Conservation (phyloP, 768 basidiomycete genomes). For the Lactarius evosmus region DNA sequence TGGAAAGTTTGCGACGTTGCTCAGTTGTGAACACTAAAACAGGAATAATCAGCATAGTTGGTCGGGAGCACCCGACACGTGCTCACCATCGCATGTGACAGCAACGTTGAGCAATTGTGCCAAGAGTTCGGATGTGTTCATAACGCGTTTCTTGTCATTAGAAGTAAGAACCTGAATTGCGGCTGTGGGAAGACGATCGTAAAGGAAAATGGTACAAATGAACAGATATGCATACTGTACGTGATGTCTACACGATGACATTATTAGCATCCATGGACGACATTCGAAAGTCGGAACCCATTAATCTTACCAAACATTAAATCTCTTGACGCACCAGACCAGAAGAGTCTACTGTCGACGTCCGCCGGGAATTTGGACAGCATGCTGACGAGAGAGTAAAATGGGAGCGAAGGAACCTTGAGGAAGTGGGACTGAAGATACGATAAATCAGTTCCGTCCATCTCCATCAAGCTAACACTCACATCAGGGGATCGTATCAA, state of each 20-base stretch:
- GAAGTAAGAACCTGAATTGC: conserved; percentile 24
- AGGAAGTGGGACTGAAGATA: conserved; percentile 70
- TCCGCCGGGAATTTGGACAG: conserved; percentile 77
- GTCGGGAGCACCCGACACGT: not conserved
- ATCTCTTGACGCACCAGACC: conserved; percentile 61
- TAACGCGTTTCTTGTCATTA: conserved; percentile 18
- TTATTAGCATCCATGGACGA: not conserved
- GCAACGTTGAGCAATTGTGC: conserved; percentile 23
- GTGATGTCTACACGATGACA: conserved; percentile 21
- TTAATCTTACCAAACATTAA: conserved; percentile 57
- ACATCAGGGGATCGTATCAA: conserved; percentile 79
- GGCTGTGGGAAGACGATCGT: conserved; percentile 18
- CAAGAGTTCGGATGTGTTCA: conserved; percentile 22
- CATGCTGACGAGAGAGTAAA: conserved; percentile 72
- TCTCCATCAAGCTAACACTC: conserved; percentile 32
- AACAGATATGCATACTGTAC: conserved; percentile 11
- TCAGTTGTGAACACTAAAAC: conserved; percentile 25
- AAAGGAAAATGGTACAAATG: conserved; percentile 2
- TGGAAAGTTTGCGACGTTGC: conserved; percentile 21
- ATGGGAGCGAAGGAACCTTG: conserved; percentile 79
- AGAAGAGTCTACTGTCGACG: conserved; percentile 71
- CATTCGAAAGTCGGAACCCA: not conserved
- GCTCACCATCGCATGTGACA: conserved; percentile 23
- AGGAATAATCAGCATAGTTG: not conserved
- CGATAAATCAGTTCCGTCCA: not conserved